These are phyloP conservation scores for Phytopythium litorale DNA, from an alignment of 352 stramenopile genomes.

Conservation along the genomic window DNA sequence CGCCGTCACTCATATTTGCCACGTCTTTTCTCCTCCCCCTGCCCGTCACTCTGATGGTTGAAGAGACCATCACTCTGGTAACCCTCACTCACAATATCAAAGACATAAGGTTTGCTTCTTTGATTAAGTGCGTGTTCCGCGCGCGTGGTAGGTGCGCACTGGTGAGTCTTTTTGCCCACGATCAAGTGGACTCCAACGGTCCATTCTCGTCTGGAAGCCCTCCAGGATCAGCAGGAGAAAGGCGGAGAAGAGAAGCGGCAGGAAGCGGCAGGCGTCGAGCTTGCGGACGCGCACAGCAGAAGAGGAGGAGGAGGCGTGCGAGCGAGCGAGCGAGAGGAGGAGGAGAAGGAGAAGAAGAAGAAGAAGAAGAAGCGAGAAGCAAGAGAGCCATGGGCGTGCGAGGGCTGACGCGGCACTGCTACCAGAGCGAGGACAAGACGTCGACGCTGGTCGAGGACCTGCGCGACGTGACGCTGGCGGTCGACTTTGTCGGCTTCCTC, in stretches of 20 bases:
- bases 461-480: constrained; percentile 63
- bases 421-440: constrained; percentile 37
- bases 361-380: background rate
- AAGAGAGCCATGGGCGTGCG: constrained; percentile 49
- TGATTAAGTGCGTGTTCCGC: background rate
- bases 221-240: background rate
- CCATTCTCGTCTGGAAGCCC: background rate
- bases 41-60: background rate
- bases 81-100: background rate
- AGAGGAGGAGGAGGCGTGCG: too few species aligned
- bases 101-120: background rate
- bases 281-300: background rate
- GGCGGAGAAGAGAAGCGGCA: background rate
- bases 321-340: background rate
- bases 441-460: constrained; percentile 34
- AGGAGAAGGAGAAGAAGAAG: background rate
- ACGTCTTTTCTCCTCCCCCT: too few species aligned
- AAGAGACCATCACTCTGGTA: background rate
- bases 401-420: constrained; percentile 56
- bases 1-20: background rate
- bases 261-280: background rate
- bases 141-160: background rate
- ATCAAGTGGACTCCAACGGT: background rate
- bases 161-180: too few species aligned
- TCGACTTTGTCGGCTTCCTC: constrained; percentile 81